These are phyloP conservation scores for Neurospora sp. DNA, from an alignment of 495 filamentous ascomycete genomes.

Conservation along the genomic window DNA sequence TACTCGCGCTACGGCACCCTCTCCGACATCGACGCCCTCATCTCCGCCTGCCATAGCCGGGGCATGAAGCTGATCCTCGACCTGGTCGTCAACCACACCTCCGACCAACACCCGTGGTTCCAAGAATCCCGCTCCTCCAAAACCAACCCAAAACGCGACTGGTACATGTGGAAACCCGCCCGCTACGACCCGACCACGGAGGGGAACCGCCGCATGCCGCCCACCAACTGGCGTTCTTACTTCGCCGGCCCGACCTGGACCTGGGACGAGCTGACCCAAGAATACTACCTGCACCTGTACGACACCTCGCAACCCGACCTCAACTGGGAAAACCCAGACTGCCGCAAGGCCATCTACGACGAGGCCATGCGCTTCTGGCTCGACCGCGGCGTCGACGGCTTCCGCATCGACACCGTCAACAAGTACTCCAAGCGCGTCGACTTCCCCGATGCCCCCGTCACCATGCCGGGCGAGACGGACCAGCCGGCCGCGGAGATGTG, in stretches of 20 bases:
- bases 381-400: constrained; percentile 51
- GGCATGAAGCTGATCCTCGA: constrained; percentile 63
- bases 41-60: constrained; percentile 42
- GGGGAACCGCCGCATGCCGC: constrained; percentile 47
- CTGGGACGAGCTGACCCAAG: constrained; percentile 46
- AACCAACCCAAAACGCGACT: constrained; percentile 49
- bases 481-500: constrained; percentile 41
- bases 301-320: constrained; percentile 53
- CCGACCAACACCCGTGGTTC: constrained; percentile 62
- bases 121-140: constrained; percentile 48
- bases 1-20: constrained; percentile 54
- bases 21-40: constrained; percentile 54
- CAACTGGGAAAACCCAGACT: constrained; percentile 55
- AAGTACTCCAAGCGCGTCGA: constrained; percentile 50
- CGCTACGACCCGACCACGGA: constrained; percentile 31
- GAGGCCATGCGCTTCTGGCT: constrained; percentile 57
- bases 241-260: constrained; percentile 49
- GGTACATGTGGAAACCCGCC: constrained; percentile 58
- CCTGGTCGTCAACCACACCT: constrained; percentile 64
- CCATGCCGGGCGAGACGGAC: constrained; percentile 20
- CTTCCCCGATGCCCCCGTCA: constrained; percentile 49
- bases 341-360: constrained; percentile 51
- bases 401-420: constrained; percentile 60
- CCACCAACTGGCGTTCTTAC: constrained; percentile 55
- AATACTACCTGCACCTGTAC: constrained; percentile 63